Conservation (phyloP, 345 rosid genomes). For the Gossypium turneri region DNA sequence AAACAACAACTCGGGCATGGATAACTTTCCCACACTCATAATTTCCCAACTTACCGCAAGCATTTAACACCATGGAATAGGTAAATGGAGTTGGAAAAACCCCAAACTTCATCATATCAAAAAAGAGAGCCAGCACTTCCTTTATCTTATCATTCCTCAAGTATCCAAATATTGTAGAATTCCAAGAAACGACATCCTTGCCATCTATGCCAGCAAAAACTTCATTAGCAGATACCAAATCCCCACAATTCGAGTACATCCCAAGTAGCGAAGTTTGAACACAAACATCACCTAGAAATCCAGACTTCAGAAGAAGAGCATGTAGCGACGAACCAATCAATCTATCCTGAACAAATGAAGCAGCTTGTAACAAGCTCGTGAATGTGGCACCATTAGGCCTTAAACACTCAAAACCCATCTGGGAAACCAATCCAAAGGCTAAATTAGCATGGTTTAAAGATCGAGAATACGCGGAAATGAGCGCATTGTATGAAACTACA, state of each 20-base stretch:
- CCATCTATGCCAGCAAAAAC: constrained; percentile 41
- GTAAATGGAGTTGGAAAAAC: constrained; percentile 59
- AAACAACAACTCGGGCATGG: constrained; percentile 53
- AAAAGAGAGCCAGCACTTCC: constrained; percentile 42
- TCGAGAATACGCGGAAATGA: constrained; percentile 64
- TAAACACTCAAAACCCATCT: constrained; percentile 41
- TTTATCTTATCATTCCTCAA: constrained; percentile 55
- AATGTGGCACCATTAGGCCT: constrained; percentile 63
- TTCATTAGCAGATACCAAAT: constrained; percentile 49
- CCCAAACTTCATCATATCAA: constrained; percentile 49
- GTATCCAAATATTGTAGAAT: constrained; percentile 60
- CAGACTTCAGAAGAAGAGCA: constrained; percentile 45
- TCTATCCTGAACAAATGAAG: constrained; percentile 45
- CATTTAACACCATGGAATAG: constrained; percentile 64
- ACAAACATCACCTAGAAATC: constrained; percentile 39
- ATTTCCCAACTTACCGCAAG: constrained; percentile 51
- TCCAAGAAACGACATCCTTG: constrained; percentile 75
- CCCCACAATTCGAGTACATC: constrained; percentile 62
- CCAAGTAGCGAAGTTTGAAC: constrained; percentile 78
- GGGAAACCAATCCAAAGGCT: constrained; percentile 32
- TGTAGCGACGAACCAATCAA: constrained; percentile 50
- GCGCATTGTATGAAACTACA: constrained; percentile 60
- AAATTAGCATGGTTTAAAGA: constrained; percentile 24
- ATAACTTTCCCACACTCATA: constrained; percentile 38
- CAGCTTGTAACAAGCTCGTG: constrained; percentile 66